Base-by-base conservation (phyloP, 2,329 filamentous ascomycete genomes). In the Microsporum audouinii region DNA sequence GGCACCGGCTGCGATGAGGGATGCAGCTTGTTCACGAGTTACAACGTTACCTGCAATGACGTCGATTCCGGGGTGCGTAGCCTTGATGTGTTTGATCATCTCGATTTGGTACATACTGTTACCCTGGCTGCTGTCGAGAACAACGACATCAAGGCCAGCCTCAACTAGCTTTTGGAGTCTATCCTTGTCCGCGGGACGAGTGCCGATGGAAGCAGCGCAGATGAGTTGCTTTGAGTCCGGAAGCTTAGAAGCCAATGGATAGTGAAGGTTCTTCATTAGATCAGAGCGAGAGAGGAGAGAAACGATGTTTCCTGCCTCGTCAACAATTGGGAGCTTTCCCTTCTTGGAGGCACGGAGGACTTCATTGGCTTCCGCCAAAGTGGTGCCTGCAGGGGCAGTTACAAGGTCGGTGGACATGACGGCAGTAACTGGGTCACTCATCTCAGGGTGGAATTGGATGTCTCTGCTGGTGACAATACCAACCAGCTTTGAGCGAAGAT, bases 21-120 rank as follows among this genome's bases (percentile, higher is more conserved):
- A 80, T 59, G 95, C 94, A 67, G 94, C 94, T 80, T 99, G 94
- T 75, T 97, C 92, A 60, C 92, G 87, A 61, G 94, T 99, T 70
- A 99, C 94, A 68, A 99, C 94, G 78, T 99, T 99, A 79, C 94
- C 94, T 72, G 88, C 95, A 72, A 99, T 96, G 73, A 99, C 94
- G 69, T 99, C 91, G 65, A 99, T 82, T 57, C 81, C 79, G 36
- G 92, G 90, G 80, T 86, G 92, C 68, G 86, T 89, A 68, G 86
- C 75, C 83, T 99, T 99, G 79, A 94, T 83, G 82, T 87, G 97
- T 78, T 91, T 91, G 80, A 99, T 85, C 94, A 99, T 99, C 64
- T 96, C 90, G 66, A 97, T 87, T 80, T 97, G 92, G 83, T 92
- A 99, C 81, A 97, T 91, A 78, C 88, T 94, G 84, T 97, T 97